Percentiles rank a stretch among this genome's conserved stretches.
Conservation (phyloP, 345 rosid genomes). For the Pugionium cornutum region DNA sequence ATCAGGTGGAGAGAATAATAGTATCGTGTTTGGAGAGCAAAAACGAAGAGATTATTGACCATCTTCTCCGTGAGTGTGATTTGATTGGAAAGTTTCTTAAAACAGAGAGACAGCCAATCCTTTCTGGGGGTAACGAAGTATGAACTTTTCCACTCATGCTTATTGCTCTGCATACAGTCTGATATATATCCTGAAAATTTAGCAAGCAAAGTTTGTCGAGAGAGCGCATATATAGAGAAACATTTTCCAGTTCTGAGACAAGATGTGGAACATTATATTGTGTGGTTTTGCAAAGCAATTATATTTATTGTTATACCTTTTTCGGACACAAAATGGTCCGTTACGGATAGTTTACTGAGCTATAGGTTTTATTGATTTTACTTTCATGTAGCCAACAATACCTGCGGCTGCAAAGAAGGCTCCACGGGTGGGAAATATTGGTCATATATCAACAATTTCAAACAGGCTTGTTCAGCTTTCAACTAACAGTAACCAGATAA, state of each 20-base stretch:
- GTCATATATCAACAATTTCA: slow-evolving; percentile 82
- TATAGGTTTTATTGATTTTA: slow-evolving; percentile 12
- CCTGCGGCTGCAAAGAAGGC: slow-evolving; percentile 73
- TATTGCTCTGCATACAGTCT: slow-evolving; percentile 19
- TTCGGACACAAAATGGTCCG: background rate
- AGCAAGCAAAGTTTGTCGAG: slow-evolving; percentile 12
- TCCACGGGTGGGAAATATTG: slow-evolving; percentile 90
- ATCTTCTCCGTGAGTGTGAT: slow-evolving; percentile 80
- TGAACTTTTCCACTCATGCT: slow-evolving; percentile 8
- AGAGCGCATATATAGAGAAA: background rate
- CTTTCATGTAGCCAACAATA: slow-evolving; percentile 69
- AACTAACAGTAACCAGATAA: slow-evolving; percentile 60
- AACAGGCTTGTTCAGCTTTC: slow-evolving; percentile 82
- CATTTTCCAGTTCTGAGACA: slow-evolving; percentile 3
- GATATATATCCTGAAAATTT: background rate
- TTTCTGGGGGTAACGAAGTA: slow-evolving; percentile 63
- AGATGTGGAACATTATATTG: slow-evolving; percentile 27
- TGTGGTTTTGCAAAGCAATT: slow-evolving; percentile 16
- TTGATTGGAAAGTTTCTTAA: slow-evolving; percentile 72
- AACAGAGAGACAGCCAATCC: slow-evolving; percentile 65
- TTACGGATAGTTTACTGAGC: slow-evolving; percentile 2
- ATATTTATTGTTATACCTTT: background rate
- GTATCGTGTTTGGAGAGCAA: slow-evolving; percentile 80
- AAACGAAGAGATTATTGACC: slow-evolving; percentile 59
- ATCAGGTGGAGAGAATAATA: slow-evolving; percentile 88